A percentile compares a stretch with the other conserved stretches of the same genome.
Evolutionary conservation across 116 monocot species (phyloP).

Genomic region (Zostera marina): DNA sequence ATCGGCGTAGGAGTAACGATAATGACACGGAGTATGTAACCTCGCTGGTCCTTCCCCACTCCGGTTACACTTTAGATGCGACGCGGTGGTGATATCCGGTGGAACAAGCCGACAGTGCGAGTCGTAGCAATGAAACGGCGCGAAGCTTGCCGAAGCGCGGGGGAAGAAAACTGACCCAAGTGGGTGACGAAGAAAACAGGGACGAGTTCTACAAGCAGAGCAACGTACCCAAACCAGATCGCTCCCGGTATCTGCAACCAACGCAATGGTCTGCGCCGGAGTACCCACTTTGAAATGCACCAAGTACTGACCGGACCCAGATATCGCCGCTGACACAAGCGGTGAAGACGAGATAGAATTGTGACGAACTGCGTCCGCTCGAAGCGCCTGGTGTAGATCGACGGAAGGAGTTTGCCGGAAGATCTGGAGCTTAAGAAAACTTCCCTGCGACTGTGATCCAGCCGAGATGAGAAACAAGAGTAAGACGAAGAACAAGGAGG

Average conservation of each 20-base stretch:
- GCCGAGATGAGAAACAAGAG: too few relatives aligned
- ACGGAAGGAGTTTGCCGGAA: conserved; percentile 8
- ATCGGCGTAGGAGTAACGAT: conserved; percentile 34
- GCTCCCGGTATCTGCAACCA: conserved; percentile 47
- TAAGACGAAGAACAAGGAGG: too few relatives aligned
- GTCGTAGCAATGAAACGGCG: conserved; percentile 24
- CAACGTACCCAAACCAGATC: conserved; percentile 46
- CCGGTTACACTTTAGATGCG: not conserved
- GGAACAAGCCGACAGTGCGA: conserved; percentile 25
- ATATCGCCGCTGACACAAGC: conserved; percentile 22
- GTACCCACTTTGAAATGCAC: conserved; percentile 24
- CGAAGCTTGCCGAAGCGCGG: conserved; percentile 28
- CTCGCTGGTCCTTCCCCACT: not conserved
- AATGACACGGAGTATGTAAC: conserved; percentile 35
- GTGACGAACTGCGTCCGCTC: too few relatives aligned
- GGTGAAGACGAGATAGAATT: conserved; percentile 6
- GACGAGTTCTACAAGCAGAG: conserved; percentile 16
- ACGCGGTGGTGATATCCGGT: not conserved
- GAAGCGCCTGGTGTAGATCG: conserved; percentile 1
- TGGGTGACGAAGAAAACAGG: conserved; percentile 11
- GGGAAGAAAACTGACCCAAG: conserved; percentile 14
- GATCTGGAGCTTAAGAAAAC: conserved; percentile 15
- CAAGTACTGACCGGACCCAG: conserved; percentile 30
- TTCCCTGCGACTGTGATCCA: not conserved
- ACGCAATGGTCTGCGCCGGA: conserved; percentile 16